Conservation (phyloP, 1,284 basidiomycete genomes). For the Peniophora sp. region DNA sequence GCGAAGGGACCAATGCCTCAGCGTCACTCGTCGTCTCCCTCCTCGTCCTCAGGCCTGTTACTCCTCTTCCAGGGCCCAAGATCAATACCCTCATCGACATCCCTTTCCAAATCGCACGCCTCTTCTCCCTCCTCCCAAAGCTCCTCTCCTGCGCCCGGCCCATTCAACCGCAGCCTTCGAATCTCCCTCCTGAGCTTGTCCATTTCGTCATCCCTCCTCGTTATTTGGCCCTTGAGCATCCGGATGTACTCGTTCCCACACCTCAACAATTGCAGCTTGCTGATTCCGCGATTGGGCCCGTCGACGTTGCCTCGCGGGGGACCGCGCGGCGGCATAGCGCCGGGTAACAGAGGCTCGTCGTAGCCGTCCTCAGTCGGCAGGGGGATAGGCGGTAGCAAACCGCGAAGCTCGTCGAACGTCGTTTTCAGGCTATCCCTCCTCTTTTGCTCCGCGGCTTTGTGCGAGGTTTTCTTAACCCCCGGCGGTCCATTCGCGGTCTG, state of each 20-base stretch:
- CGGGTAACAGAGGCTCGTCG: constrained; percentile 67
- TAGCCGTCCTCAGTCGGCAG: constrained; percentile 63
- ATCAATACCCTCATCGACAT: constrained; percentile 24
- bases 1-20: no score
- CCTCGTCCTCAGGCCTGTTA: constrained; percentile 17
- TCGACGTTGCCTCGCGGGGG: constrained; percentile 80
- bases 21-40: constrained; percentile 23
- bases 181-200: constrained; percentile 64
- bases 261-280: constrained; percentile 87
- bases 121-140: constrained; percentile 18
- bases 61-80: constrained; percentile 15
- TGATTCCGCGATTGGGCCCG: constrained; percentile 91
- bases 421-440: constrained; percentile 93
- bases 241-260: constrained; percentile 87
- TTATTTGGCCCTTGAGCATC: constrained; percentile 69
- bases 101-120: constrained; percentile 22
- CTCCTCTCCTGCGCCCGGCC: constrained; percentile 10
- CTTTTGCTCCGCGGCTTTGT: constrained; percentile 97
- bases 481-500: constrained; percentile 13
- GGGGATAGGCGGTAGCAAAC: constrained; percentile 82
- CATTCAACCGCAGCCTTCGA: constrained; percentile 38
- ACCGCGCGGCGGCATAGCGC: constrained; percentile 78
- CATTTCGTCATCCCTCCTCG: constrained; percentile 81
- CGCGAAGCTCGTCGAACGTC: constrained; percentile 90
- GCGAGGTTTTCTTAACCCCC: constrained; percentile 66